Evolutionary conservation across 768 basidiomycete species (phyloP).

Genomic region (Suillus bovinus): DNA sequence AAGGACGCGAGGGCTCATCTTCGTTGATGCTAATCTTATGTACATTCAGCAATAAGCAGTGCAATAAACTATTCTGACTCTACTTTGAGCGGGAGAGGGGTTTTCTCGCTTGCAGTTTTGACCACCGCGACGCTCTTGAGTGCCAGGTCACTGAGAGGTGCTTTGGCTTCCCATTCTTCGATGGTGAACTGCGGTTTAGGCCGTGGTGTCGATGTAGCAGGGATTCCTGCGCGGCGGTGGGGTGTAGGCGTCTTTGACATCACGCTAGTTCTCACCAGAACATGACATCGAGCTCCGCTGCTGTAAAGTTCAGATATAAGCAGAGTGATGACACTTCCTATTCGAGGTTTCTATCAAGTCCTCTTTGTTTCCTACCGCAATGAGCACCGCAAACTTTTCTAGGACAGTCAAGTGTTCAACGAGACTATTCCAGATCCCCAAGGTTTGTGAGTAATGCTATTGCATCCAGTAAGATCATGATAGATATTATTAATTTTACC

Average conservation of each 20-base stretch:
- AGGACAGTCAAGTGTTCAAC: neutral
- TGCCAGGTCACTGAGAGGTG: constrained; percentile 73
- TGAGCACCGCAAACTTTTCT: neutral
- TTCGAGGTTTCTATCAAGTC: neutral
- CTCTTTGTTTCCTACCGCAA: neutral
- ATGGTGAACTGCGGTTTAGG: constrained; percentile 56
- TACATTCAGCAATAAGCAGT: constrained; percentile 31
- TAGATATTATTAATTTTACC: neutral
- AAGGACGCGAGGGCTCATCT: constrained; percentile 31
- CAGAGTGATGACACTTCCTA: neutral
- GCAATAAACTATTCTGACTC: constrained; percentile 14
- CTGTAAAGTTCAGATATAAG: neutral
- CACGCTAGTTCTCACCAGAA: constrained; percentile 4
- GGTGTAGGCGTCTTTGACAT: constrained; percentile 8
- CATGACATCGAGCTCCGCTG: constrained; percentile 4
- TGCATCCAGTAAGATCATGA: too few relatives aligned
- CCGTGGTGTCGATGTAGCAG: constrained; percentile 29
- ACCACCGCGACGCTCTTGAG: constrained; percentile 62
- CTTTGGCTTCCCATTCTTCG: constrained; percentile 90
- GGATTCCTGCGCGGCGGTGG: constrained; percentile 29
- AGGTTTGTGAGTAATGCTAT: neutral
- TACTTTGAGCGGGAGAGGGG: constrained; percentile 78
- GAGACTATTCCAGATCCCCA: neutral
- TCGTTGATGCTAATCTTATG: constrained; percentile 45
- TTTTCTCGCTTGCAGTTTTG: constrained; percentile 58